A percentile compares a stretch with the other conserved stretches of the same genome.
Conservation (phyloP, 1,284 basidiomycete genomes). For the Phellopilus nigrolimitatus region DNA sequence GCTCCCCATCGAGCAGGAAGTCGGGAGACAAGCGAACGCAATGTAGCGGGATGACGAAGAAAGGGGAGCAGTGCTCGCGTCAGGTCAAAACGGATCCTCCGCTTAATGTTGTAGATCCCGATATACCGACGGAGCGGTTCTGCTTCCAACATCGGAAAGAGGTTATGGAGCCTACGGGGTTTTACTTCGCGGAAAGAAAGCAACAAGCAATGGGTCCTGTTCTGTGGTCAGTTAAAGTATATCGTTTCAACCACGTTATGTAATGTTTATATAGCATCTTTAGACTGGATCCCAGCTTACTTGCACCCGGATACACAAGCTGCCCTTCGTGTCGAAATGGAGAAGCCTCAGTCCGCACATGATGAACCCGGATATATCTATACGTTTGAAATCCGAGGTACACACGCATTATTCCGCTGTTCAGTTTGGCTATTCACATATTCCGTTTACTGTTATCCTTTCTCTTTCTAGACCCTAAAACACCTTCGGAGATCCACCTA, state of each 20-base stretch:
- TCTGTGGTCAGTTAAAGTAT: constrained; percentile 39
- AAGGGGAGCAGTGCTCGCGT: constrained; percentile 57
- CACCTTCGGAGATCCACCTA: constrained; percentile 34
- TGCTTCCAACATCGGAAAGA: constrained; percentile 65
- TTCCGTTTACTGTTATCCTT: neutral
- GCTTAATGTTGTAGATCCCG: constrained; percentile 34
- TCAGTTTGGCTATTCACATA: constrained; percentile 1
- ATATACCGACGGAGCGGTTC: constrained; percentile 44
- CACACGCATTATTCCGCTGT: constrained; percentile 10
- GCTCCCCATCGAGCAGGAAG: constrained; percentile 30
- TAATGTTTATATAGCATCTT: neutral
- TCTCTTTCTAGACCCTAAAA: constrained; percentile 32
- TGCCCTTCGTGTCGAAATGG: constrained; percentile 65
- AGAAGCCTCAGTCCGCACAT: constrained; percentile 49
- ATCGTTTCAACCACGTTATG: neutral
- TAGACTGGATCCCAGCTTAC: constrained; percentile 69
- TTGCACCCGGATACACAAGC: constrained; percentile 57
- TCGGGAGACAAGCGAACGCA: constrained; percentile 34
- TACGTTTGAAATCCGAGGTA: constrained; percentile 69
- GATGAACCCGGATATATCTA: constrained; percentile 75
- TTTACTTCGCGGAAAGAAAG: constrained; percentile 44
- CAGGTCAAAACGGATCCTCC: constrained; percentile 48
- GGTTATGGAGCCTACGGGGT: constrained; percentile 48
- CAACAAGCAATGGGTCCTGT: constrained; percentile 47
- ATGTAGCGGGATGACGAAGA: constrained; percentile 63